Conservation (phyloP, 345 rosid genomes). For the Cardamine resedifolia region DNA sequence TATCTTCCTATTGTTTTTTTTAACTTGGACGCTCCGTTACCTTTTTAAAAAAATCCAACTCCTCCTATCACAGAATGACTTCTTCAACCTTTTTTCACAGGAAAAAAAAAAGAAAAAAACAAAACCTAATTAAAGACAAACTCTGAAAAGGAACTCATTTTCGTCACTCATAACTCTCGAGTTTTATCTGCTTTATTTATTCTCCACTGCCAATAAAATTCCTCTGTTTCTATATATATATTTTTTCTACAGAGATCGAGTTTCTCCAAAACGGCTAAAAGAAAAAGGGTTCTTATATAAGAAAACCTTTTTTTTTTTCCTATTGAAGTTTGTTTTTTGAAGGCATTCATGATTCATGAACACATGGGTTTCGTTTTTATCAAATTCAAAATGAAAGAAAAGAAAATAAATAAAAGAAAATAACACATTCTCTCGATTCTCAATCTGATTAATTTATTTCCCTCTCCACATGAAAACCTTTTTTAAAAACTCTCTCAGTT, state of each 20-base stretch:
- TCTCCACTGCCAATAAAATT: conserved; percentile 20
- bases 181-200: conserved; percentile 32
- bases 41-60: conserved; percentile 48
- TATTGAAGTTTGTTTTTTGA: no score
- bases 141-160: conserved; percentile 42
- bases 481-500: background rate
- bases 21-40: conserved; percentile 53
- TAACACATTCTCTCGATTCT: background rate
- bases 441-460: background rate
- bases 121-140: conserved; percentile 32
- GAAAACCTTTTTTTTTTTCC: background rate
- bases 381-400: background rate
- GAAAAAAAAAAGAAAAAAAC: conserved; percentile 12
- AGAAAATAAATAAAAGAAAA: background rate
- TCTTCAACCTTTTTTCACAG: conserved; percentile 24
- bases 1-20: conserved; percentile 4
- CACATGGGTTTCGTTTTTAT: conserved; percentile 24
- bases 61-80: conserved; percentile 47
- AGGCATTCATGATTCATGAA: conserved; percentile 26
- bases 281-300: conserved; percentile 20
- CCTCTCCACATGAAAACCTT: conserved; percentile 23
- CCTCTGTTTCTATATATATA: background rate
- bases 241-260: conserved; percentile 21
- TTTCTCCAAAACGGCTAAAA: conserved; percentile 14
- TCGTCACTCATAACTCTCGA: conserved; percentile 27